Base-by-base conservation (phyloP, 169 alveolate genomes). In the Toxoplasma gondii region DNA sequence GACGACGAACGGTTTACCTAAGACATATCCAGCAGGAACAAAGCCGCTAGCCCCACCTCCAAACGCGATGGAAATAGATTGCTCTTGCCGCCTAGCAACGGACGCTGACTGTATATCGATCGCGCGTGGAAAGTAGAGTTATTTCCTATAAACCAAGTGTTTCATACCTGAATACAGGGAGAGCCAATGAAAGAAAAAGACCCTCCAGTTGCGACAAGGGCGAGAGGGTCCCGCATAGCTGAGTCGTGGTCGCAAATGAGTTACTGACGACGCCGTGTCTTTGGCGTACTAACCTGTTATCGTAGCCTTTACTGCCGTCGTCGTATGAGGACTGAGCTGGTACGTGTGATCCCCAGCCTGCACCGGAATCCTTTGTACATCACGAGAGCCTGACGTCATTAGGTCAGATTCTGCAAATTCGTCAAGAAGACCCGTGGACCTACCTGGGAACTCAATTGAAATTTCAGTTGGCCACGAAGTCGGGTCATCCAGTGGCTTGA, bases 401-500 rank as follows among this genome's bases (percentile, higher is more conserved):
- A 49, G 39, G 58, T 36, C 87, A 88, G 53, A n/a, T 27, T 45
- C 49, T 38, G 38, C 82, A 54, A 24, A 31, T 0, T 17, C 29
- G 53, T 38, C 19, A 0, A 1, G 43, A 31, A 74, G 45, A 39
- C 24, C 5, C 17, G 24, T 44, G 17, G 29, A 44, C 88, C 2
- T n/a, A 93, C 95, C 93, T 41, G 96, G 95, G 92, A 94, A 96
- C 49, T 96, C 95, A 44, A 96, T 64, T n/a, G 96, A 88, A 41
- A 96, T 81, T 91, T 96, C 97, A 39, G 97, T 95, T 31, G 97
- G 96, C 94, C 93, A 88, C 90, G 95, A 92, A 34, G 96, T 94
- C 81, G 95, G 93, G 44, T 96, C 96, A 39, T 88, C 83, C 31
- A 96, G 94, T 4, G 97, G 95, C 92, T 88, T 94, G 91, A 94